phyloP scores from a whole-genome alignment of 2,329 filamentous ascomycete species.

The Fusarium pseudonygamai region DNA sequence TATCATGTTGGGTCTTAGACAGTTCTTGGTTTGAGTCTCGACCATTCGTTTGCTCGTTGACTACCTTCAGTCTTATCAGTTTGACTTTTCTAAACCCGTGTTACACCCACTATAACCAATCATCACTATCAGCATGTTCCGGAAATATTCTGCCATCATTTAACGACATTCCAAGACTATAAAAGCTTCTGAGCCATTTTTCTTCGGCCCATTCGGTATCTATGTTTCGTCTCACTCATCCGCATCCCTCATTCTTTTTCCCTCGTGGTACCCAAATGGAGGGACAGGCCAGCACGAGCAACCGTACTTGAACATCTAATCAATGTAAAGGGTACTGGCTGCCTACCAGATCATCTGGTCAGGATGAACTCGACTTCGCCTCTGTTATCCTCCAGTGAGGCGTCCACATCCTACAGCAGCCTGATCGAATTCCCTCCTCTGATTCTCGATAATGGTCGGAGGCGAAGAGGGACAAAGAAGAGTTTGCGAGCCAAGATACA shows the following conservation, averaged over 20 bases:
- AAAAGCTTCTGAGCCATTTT: too few relatives aligned
- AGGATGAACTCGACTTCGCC: background rate
- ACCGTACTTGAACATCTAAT: background rate
- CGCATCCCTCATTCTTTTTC: background rate
- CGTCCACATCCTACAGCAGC: background rate
- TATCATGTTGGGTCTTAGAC: background rate
- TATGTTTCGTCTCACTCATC: too few relatives aligned
- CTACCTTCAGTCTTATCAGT: too few relatives aligned
- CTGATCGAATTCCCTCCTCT: background rate
- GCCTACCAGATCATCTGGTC: background rate
- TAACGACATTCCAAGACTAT: background rate
- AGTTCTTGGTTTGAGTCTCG: background rate
- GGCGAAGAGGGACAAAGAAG: background rate
- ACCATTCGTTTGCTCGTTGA: background rate
- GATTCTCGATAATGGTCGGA: background rate
- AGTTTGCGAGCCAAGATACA: background rate
- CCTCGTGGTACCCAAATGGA: background rate
- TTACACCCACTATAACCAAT: background rate
- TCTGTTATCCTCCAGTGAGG: background rate
- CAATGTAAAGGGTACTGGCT: background rate
- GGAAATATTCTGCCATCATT: background rate
- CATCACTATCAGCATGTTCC: background rate
- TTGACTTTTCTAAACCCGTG: background rate
- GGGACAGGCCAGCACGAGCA: too few relatives aligned
- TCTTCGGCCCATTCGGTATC: background rate